Percentiles rank a stretch among this genome's conserved stretches.
Conservation (phyloP, 306 rosid genomes). For the Dryas alaskensis region DNA sequence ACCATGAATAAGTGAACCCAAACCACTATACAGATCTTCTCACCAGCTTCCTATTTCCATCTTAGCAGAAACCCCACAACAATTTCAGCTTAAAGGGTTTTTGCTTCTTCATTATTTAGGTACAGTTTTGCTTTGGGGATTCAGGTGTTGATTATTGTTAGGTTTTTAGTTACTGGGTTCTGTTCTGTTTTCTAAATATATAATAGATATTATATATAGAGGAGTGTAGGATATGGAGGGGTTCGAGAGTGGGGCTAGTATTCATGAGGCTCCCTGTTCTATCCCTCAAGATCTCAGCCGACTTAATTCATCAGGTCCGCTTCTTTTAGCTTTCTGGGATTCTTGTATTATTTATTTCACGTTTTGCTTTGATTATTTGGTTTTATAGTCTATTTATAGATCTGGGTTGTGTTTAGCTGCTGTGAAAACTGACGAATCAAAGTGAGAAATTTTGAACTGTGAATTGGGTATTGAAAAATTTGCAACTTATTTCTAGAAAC, state of each 20-base stretch:
- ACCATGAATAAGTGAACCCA: slow-evolving; percentile 28
- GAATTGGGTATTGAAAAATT: slow-evolving; percentile 4
- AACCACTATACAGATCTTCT: slow-evolving; percentile 46
- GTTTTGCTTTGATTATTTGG: neutral
- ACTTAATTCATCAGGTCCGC: slow-evolving; percentile 61
- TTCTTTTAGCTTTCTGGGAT: slow-evolving; percentile 10
- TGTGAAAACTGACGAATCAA: neutral
- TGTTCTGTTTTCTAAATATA: slow-evolving; percentile 16
- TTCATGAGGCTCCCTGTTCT: slow-evolving; percentile 48
- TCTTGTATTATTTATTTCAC: neutral
- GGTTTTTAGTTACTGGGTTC: slow-evolving; percentile 23
- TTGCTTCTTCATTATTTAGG: neutral
- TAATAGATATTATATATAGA: neutral
- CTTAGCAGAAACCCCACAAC: slow-evolving; percentile 34
- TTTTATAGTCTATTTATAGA: neutral
- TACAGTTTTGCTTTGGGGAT: slow-evolving; percentile 16
- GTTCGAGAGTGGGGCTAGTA: slow-evolving; percentile 59
- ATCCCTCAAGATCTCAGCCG: slow-evolving; percentile 53
- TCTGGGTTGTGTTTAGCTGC: slow-evolving; percentile 15
- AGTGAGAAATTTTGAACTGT: neutral
- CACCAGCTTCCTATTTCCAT: slow-evolving; percentile 20
- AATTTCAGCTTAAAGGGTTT: slow-evolving; percentile 34
- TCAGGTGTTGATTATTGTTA: slow-evolving; percentile 11
- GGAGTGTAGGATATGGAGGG: slow-evolving; percentile 58
- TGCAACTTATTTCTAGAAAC: neutral